These are phyloP conservation scores for Cladophialophora immunda DNA, from an alignment of 2,329 filamentous ascomycete genomes.

Conservation along the genomic window DNA sequence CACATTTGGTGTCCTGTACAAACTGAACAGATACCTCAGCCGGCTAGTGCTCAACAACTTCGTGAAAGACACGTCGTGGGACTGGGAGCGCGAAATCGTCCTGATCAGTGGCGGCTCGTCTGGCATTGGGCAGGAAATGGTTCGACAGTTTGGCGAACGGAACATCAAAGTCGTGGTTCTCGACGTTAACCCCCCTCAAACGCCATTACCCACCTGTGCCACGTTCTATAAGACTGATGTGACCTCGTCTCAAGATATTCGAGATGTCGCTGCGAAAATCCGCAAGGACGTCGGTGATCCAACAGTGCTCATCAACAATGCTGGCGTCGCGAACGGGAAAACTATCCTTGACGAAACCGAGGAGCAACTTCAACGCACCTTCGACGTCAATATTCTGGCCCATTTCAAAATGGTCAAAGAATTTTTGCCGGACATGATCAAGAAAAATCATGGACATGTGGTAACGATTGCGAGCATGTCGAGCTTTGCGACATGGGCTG, in stretches of 20 bases:
- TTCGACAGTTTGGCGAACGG: slow-evolving; percentile 67
- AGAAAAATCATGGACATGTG: slow-evolving; percentile 73
- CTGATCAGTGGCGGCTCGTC: slow-evolving; percentile 68
- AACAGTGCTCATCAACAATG: slow-evolving; percentile 54
- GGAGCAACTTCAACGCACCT: slow-evolving; percentile 69
- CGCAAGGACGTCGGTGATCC: neutral
- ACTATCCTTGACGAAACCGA: slow-evolving; percentile 66
- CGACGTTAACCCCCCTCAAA: slow-evolving; percentile 60
- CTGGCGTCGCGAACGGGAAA: slow-evolving; percentile 57
- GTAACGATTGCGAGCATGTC: slow-evolving; percentile 75
- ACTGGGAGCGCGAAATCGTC: slow-evolving; percentile 49
- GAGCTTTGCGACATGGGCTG: slow-evolving; percentile 66
- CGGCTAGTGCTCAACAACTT: slow-evolving; percentile 14
- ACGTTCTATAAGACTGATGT: slow-evolving; percentile 9
- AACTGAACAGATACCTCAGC: slow-evolving; percentile 10
- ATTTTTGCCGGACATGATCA: slow-evolving; percentile 72
- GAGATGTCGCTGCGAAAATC: slow-evolving; percentile 6
- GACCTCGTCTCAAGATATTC: slow-evolving; percentile 7
- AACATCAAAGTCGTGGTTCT: slow-evolving; percentile 74
- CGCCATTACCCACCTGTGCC: slow-evolving; percentile 1
- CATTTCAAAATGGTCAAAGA: slow-evolving; percentile 72
- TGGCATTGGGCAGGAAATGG: slow-evolving; percentile 74
- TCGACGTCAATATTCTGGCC: slow-evolving; percentile 74
- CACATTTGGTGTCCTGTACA: slow-evolving; percentile 2
- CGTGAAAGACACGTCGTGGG: slow-evolving; percentile 26